phyloP scores from a whole-genome alignment of 78 protist species.

The Dictyostelium capitatum region DNA sequence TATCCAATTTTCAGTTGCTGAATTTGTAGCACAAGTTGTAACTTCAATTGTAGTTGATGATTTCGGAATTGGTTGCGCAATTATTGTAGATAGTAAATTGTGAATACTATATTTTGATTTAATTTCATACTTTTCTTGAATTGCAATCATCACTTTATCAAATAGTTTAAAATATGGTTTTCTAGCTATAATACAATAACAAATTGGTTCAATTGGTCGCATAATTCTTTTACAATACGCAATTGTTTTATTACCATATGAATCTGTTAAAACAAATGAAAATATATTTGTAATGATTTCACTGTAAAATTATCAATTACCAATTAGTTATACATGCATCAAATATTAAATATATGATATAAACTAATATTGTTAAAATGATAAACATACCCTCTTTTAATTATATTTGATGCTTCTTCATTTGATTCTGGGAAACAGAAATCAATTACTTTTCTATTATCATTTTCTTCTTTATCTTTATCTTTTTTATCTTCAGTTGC shows the following conservation, averaged over 20 bases:
- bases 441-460: slow-evolving; percentile 41
- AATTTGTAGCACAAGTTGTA: slow-evolving; percentile 31
- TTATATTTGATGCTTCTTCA: not conserved
- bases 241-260: slow-evolving; percentile 56
- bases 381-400: not conserved
- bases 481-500: not conserved
- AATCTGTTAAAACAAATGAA: slow-evolving; percentile 70
- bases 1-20: slow-evolving; percentile 35
- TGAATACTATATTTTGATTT: slow-evolving; percentile 43
- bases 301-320: too few species aligned
- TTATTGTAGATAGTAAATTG: slow-evolving; percentile 11
- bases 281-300: not conserved
- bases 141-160: slow-evolving; percentile 24
- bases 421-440: slow-evolving; percentile 71
- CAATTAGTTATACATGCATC: too few species aligned
- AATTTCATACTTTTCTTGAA: slow-evolving; percentile 36
- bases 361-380: not conserved
- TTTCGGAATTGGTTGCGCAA: slow-evolving; percentile 8
- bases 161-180: slow-evolving; percentile 61
- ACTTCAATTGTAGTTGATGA: slow-evolving; percentile 19
- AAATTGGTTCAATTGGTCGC: slow-evolving; percentile 12
- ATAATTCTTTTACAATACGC: slow-evolving; percentile 72
- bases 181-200: slow-evolving; percentile 47
- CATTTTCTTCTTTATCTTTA: slow-evolving; percentile 24
- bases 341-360: not conserved